Percentiles rank a stretch among this genome's conserved stretches.
These are phyloP conservation scores for Fraxinus floribunda DNA, from an alignment of 305 asterid species.

Conservation along the genomic window DNA sequence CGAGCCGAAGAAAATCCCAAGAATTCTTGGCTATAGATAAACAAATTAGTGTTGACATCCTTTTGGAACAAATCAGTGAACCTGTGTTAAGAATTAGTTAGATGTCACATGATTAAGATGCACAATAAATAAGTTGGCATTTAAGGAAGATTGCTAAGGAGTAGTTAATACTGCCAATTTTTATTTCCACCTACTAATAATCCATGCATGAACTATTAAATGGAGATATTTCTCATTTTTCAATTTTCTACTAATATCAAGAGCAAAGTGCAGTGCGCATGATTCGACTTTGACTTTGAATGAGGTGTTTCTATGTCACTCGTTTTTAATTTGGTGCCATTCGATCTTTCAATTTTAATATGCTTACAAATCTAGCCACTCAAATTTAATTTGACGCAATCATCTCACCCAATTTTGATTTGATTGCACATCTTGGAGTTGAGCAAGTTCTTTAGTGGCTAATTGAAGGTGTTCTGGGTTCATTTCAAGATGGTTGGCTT, in stretches of 20 bases:
- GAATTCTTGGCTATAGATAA: no score
- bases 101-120: not conserved
- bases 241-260: not conserved
- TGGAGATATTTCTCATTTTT: not conserved
- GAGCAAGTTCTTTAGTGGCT: no score
- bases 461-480: no score
- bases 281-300: not conserved
- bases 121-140: not conserved
- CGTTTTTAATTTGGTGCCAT: not conserved
- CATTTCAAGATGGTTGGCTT: no score
- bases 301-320: not conserved
- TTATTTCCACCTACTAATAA: constrained; percentile 9
- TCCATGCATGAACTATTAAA: not conserved
- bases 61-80: not conserved
- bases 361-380: not conserved
- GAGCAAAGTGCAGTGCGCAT: not conserved
- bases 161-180: not conserved
- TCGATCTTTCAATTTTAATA: no score
- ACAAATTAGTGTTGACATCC: not conserved
- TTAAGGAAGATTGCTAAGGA: constrained; percentile 6
- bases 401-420: not conserved
- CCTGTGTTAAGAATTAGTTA: not conserved
- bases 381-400: not conserved
- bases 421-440: not conserved
- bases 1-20: no score